Evolutionary conservation across 441 rosid species (phyloP), one percentile per base, ranked within the genome.

Genomic region (Euphorbia corollata): DNA sequence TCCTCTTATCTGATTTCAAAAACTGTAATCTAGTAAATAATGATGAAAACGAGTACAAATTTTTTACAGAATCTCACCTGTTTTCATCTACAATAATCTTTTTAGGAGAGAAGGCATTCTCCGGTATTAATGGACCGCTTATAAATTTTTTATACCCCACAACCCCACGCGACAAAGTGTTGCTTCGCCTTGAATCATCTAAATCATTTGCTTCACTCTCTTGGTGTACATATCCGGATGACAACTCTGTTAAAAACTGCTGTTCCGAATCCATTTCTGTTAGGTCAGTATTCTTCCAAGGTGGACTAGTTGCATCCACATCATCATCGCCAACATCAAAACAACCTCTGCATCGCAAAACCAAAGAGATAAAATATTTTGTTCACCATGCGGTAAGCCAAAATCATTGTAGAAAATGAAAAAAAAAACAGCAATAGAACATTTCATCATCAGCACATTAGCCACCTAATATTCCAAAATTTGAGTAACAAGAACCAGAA

Each of bases 301-400:
- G 79, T 62, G 87, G 86, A 79, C 85, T 86, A 59, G 81, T 72
- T 65, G 82, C 75, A 81, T 45, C 82, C 53, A 70, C 89, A 71
- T 86, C 95, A 39, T 83, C 92, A 76, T 87, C 91, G 45, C 87
- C 80, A 53, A 88, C 69, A 77, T 94, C 98, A 79, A 94, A 94
- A 80, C 98, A 91, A 64, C 87, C 88, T 77, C 98, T 94, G 91
- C 80, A 85, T 61, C 68, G 69, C 63, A 61, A 58, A 65, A 51
- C 13, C 55, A 16, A 10, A 9, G 36, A 34, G 38, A 34, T 13
- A 41, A 39, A 47, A 48, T 16, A 64, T 16, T 62, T 32, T 51
- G 15, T 39, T 47, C 6, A 38, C 24, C 13, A 32, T 8, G 56
- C 63, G 13, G 51, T 9, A 59, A 13, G 20, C 32, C 43, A 22